phyloP scores from a whole-genome alignment of 1,284 basidiomycete genomes.

The Melanopsichium pennsylvanicum region DNA sequence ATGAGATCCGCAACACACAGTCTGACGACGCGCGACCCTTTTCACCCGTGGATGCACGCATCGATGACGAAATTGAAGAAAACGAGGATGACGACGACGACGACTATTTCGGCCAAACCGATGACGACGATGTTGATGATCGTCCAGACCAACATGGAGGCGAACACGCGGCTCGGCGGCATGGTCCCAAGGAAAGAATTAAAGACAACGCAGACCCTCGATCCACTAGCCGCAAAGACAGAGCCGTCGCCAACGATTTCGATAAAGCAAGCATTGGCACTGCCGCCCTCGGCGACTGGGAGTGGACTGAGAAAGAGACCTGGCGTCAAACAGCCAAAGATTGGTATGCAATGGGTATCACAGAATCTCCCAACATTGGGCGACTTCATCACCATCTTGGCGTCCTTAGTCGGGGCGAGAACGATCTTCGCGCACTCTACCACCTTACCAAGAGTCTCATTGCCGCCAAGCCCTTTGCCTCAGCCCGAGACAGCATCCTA shows the following conservation, averaged over 20 bases:
- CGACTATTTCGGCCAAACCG: not conserved
- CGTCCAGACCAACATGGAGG: not conserved
- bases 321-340: constrained; percentile 89
- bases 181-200: too few species aligned
- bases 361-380: constrained; percentile 87
- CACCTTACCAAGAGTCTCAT: constrained; percentile 88
- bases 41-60: constrained; percentile 15
- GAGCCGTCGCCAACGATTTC: constrained; percentile 4
- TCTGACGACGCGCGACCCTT: not conserved
- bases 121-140: constrained; percentile 1
- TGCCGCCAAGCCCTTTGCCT: constrained; percentile 76
- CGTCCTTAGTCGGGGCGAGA: constrained; percentile 77
- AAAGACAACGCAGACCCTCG: too few species aligned
- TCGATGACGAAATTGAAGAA: constrained; percentile 35
- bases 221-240: too few species aligned
- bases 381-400: constrained; percentile 95
- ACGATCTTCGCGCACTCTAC: constrained; percentile 83
- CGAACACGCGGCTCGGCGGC: not conserved
- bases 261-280: constrained; percentile 77
- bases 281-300: constrained; percentile 83
- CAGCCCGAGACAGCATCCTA: constrained; percentile 85
- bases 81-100: constrained; percentile 12
- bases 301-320: constrained; percentile 88
- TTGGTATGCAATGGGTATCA: constrained; percentile 89
- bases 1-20: constrained; percentile 26